Base-by-base conservation (phyloP, 768 basidiomycete genomes). In the Chlorophyllum brunneum region DNA sequence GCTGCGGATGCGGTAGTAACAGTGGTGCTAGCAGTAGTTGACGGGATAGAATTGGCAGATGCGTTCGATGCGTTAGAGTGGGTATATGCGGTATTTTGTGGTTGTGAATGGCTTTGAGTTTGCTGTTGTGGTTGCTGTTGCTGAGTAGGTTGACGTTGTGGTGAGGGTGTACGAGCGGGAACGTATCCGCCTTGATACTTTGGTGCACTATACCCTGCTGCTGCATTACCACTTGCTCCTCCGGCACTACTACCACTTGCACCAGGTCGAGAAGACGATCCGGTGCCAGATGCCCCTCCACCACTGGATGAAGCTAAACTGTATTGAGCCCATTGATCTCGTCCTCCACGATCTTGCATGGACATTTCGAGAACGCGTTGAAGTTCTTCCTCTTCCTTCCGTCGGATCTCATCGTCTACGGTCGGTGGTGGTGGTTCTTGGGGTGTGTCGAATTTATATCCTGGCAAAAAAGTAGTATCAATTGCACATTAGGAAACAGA, bases 341-440 rank as follows among this genome's bases (percentile, higher is more conserved):
- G 77, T 0, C 93, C 94, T 9, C 94, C 94, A 57, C 86, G 88
- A 64, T 98, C 94, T 49, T 86, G 83, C 71, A 93, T 86, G n/a
- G 88, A 92, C 71, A 97, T 84, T 63, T 95, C 94, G 23, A 98
- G 75, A 0, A 86, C 95, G 4, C 93, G 83, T 62, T 93, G 90
- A 2, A 98, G 82, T 59, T 98, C 95, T 62, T 95, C 95, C 61
- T 98, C 95, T 64, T 98, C 95, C 54, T 81, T 80, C 10, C 91
- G 76, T 10, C 89, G 80, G 37, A 82, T 80, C 10, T 90, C 91
- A 55, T 92, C 92, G 56, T 91, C 89, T 11, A 84, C 81, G 0
- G 80, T 63, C 1, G 82, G 85, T 0, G 89, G 88, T 3, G 82
- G 76, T 13, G 82, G 72, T 61, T 91, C 86, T 24, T 76, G 63